Evolutionary conservation across 176 grass and related monocot species (phyloP).

Genomic region (Urochloa ruziziensis): DNA sequence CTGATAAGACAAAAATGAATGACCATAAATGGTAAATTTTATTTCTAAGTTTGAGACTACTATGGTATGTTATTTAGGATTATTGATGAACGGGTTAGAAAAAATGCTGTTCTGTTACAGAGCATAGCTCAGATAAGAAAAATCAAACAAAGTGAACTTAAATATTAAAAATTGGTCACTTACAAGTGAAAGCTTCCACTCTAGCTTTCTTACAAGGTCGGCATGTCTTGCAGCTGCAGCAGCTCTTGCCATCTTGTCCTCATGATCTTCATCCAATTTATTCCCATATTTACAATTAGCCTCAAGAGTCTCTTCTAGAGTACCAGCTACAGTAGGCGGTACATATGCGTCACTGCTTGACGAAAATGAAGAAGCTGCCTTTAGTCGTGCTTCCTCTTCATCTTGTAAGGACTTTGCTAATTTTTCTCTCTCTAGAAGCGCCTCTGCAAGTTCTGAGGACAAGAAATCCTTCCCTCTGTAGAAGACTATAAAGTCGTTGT

Average conservation of each 20-base stretch:
- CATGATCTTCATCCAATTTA: conserved; percentile 52
- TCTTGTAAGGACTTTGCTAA: conserved; percentile 74
- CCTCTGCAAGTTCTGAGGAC: conserved; percentile 60
- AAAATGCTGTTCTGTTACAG: not conserved
- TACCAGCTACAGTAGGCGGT: conserved; percentile 57
- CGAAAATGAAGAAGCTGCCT: conserved; percentile 40
- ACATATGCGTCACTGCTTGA: conserved; percentile 31
- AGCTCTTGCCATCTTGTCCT: conserved; percentile 56
- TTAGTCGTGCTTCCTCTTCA: conserved; percentile 72
- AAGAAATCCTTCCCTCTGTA: conserved; percentile 98
- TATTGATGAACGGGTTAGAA: not conserved
- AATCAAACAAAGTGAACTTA: conserved; percentile 4
- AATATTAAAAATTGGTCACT: conserved; percentile 39
- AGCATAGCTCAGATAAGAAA: not conserved
- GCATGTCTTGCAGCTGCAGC: conserved; percentile 71
- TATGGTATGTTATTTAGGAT: not conserved
- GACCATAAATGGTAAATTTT: not conserved
- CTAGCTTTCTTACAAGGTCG: conserved; percentile 74
- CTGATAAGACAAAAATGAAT: not conserved
- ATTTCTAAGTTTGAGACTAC: not conserved
- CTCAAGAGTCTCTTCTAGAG: conserved; percentile 75
- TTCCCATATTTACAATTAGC: conserved; percentile 68
- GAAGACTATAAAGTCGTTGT: conserved; percentile 93
- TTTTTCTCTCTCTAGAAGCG: conserved; percentile 79
- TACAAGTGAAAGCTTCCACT: conserved; percentile 77